Evolutionary conservation across 345 rosid genomes (phyloP), one percentile per base, ranked within the genome.

Genomic region (Melastoma malabathricum): DNA sequence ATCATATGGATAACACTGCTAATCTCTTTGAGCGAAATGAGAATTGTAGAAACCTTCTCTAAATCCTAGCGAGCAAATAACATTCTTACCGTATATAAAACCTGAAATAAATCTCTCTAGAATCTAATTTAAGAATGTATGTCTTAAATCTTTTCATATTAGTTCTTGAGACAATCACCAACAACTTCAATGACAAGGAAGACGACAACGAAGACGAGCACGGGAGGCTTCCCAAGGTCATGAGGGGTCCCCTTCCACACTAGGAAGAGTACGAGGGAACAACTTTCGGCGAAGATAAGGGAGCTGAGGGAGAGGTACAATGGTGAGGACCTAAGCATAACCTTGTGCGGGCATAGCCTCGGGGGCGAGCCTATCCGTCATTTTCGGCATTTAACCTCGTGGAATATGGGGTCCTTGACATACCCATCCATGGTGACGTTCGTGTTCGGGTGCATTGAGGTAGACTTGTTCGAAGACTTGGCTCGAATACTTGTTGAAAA

Each of bases 161-260:
- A n/a, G n/a, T n/a, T n/a, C 65, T 15, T 77, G 76, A 16, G 85
- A 73, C 3, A 69, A 15, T 88, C 95, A 8, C 47, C 67, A 6
- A 84, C 82, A 44, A 76, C 92, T 1, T 78, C 19, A 17, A 31
- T 49, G 29, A 43, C 17, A 55, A 34, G 4, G 60, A 46, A 3
- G 51, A 64, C 56, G 62, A 71, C 15, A 76, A 65, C 14, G 79
- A 78, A 17, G 85, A 73, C 4, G 80, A 74, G 0, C 53, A 61
- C n/a, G 79, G 62, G 6, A 56, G 62, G 3, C 38, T 46, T 1
- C 73, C 83, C 13, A 81, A 81, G 51, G 89, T 80, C 49, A 89
- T 89, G 97, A 63, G 52, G 5, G 96, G 97, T 89, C 95, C 9
- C 48, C 68, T 6, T 89, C 82, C 48, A 77, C 93, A 77, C 93